Evolutionary conservation across 352 stramenopile genomes (phyloP), one percentile per base, ranked within the genome.

Genomic region (Phytopythium litorale): DNA sequence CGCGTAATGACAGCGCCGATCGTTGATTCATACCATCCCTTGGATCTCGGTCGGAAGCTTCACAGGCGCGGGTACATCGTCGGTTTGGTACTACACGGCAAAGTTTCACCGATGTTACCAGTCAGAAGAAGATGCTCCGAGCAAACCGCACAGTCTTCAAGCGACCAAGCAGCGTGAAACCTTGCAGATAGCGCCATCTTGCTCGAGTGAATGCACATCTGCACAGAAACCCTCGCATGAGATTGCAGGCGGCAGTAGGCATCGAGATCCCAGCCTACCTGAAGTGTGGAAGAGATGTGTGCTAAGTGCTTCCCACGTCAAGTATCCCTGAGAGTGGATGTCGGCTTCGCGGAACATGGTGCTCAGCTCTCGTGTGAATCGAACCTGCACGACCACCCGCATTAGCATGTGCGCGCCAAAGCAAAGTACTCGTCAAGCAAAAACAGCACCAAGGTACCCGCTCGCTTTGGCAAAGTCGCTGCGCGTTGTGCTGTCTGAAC

Each of bases 281-380:
- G 66, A 65, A 7, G 67, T 62, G 25, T 79, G 75, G 8, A 73
- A 72, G 35, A 84, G 65, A n/a, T 76, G 77, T 7, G 57, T 67
- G 58, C 70, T 77, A 45, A 88, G 81, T n/a, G 77, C 67, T 4
- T 68, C 65, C 76, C 76, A 88, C 1, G 63, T 78, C 15, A 86
- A 56, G 6, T 60, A 45, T 3, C 65, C 68, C 30, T 57, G 43
- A 3, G 64, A 63, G 13, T 71, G 63, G 8, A 84, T 16, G 69
- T 88, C 74, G 15, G 75, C 67, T 66, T 76, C 68, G 11, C 42
- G 65, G 35, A 83, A 86, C 12, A 86, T 35, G 6, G 60, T 71
- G 45, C 67, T 70, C 4, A 84, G 50, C 28, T 84, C 70, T 9
- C 64, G 64, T 1, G 66, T 71, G 13, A 80, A 32, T 13, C 62